Evolutionary conservation across 306 rosid genomes (phyloP).

Genomic region (apple (Malus domestica)): DNA sequence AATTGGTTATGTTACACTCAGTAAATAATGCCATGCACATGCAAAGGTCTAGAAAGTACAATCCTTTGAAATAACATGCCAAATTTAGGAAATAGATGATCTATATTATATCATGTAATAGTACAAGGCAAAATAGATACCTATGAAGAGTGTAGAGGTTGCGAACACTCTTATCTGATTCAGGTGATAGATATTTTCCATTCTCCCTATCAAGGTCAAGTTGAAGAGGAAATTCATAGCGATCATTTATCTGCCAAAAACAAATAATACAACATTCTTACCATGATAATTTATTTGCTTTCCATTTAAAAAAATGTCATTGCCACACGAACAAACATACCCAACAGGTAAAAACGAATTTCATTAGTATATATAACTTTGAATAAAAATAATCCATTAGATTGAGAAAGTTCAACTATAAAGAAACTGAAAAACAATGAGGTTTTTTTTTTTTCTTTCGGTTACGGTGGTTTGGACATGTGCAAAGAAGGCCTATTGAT

Average conservation of each 20-base stretch:
- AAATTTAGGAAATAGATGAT: not conserved
- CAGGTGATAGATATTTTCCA: constrained; percentile 86
- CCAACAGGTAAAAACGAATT: not conserved
- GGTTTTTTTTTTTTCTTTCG: not conserved
- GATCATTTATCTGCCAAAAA: constrained; percentile 75
- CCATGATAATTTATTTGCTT: not conserved
- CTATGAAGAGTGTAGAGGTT: constrained; percentile 90
- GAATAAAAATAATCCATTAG: not conserved
- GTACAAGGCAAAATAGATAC: constrained; percentile 28
- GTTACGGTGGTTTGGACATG: too few species aligned
- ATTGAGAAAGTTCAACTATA: not conserved
- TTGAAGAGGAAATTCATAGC: constrained; percentile 90
- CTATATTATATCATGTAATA: constrained; percentile 10
- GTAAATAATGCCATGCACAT: not conserved
- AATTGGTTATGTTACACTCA: not conserved
- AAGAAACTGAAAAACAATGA: not conserved
- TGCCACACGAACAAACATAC: not conserved
- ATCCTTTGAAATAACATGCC: not conserved
- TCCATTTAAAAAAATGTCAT: not conserved
- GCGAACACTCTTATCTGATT: constrained; percentile 82
- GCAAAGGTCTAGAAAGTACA: not conserved
- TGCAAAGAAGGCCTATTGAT: too few species aligned
- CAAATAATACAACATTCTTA: not conserved
- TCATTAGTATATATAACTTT: not conserved
- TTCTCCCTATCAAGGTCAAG: constrained; percentile 90